Evolutionary conservation across 805 yeast genomes (phyloP).

Genomic region (Yarrowia porcina): DNA sequence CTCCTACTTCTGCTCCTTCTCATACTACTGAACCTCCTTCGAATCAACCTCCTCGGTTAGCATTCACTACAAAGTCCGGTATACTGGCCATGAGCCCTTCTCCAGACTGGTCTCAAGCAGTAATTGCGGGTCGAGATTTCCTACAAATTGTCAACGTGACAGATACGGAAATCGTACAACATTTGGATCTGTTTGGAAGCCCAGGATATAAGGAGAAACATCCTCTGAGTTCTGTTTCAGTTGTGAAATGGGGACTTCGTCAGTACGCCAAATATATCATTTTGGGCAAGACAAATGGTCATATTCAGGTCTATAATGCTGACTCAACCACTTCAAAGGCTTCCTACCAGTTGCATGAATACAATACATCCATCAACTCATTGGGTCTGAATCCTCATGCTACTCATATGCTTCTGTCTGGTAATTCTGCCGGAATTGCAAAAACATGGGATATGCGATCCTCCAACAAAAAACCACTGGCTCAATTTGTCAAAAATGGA

Average conservation of each 20-base stretch:
- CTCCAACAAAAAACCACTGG: conserved; percentile 47
- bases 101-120: conserved; percentile 31
- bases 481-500: conserved; percentile 57
- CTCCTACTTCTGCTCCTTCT: background rate
- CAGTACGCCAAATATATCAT: conserved; percentile 31
- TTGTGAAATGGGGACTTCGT: conserved; percentile 37
- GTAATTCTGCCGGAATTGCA: conserved; percentile 72
- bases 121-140: conserved; percentile 36
- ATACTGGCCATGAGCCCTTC: conserved; percentile 37
- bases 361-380: conserved; percentile 50
- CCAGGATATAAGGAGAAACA: conserved; percentile 31
- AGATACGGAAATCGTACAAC: conserved; percentile 2
- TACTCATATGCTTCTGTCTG: conserved; percentile 60
- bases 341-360: conserved; percentile 35
- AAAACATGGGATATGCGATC: conserved; percentile 79
- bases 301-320: conserved; percentile 36
- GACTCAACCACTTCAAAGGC: conserved; percentile 27
- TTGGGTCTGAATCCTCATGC: conserved; percentile 68
- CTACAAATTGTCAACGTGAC: conserved; percentile 23
- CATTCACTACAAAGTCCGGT: conserved; percentile 30
- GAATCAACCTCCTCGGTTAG: background rate
- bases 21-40: background rate
- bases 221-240: conserved; percentile 35
- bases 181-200: conserved; percentile 28
- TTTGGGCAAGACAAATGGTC: conserved; percentile 38